Evolutionary conservation across 2,329 filamentous ascomycete species (phyloP).

Genomic region (Apiospora aurea): DNA sequence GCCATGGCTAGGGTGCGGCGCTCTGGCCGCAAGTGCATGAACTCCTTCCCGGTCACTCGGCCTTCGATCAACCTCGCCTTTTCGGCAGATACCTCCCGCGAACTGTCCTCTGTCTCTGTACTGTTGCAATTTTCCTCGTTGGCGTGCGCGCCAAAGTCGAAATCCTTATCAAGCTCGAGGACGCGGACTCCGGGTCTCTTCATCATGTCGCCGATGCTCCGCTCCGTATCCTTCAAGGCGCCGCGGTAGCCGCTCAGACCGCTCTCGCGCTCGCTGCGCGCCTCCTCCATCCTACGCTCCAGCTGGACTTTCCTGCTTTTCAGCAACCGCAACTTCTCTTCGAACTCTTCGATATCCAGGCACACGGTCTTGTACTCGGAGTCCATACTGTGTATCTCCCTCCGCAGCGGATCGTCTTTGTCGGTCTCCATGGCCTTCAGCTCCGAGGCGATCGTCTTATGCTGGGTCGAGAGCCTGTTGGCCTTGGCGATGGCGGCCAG

Average conservation of each 20-base stretch:
- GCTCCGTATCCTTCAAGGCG: constrained; percentile 70
- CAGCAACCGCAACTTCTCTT: constrained; percentile 68
- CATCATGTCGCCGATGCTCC: constrained; percentile 66
- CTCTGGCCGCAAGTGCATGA: constrained; percentile 67
- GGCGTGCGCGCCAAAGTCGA: constrained; percentile 22
- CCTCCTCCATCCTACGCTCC: constrained; percentile 65
- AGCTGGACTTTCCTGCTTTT: constrained; percentile 67
- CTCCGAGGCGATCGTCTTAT: constrained; percentile 57
- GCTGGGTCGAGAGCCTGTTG: constrained; percentile 58
- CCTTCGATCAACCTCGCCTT: constrained; percentile 42
- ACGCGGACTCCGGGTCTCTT: constrained; percentile 62
- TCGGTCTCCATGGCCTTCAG: constrained; percentile 62
- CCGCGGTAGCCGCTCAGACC: constrained; percentile 75
- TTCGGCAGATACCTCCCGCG: constrained; percentile 31
- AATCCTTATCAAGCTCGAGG: constrained; percentile 55
- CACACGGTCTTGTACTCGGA: constrained; percentile 61
- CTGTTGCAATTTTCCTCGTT: constrained; percentile 14
- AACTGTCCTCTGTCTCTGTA: constrained; percentile 29
- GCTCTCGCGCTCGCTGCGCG: constrained; percentile 71
- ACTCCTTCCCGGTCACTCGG: constrained; percentile 47
- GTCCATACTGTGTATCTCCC: constrained; percentile 66
- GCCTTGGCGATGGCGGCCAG: constrained; percentile 66
- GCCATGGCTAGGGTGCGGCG: constrained; percentile 75
- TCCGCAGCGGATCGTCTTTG: constrained; percentile 63
- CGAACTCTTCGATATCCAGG: constrained; percentile 70